Conservation (phyloP, 2,329 filamentous ascomycete genomes). For the Cylindrodendrum hubeiense region DNA sequence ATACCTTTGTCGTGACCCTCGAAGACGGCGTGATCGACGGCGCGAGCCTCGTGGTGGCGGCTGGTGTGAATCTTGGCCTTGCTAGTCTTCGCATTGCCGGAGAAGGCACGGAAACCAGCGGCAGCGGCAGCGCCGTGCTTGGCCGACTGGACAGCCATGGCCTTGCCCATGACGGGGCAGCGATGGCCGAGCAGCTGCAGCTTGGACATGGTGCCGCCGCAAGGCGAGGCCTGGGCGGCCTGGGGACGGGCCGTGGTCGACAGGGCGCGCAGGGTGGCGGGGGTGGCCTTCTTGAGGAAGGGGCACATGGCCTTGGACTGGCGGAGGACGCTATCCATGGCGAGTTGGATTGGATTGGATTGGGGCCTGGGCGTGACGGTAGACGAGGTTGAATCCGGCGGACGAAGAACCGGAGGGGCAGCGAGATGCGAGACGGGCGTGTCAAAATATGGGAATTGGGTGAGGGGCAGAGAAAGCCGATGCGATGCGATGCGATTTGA, state of each 20-base stretch:
- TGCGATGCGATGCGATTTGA: conserved; percentile 7
- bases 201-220: conserved; percentile 96
- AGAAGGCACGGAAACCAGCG: conserved; percentile 60
- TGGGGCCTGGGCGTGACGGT: neutral
- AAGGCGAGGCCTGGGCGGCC: conserved; percentile 67
- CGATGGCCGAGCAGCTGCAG: conserved; percentile 93
- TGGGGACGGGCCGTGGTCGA: conserved; percentile 78
- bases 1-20: conserved; percentile 63
- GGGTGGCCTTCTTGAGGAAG: conserved; percentile 94
- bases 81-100: conserved; percentile 63
- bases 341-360: conserved; percentile 13
- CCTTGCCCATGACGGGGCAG: conserved; percentile 99
- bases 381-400: neutral
- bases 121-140: conserved; percentile 63
- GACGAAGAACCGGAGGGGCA: neutral
- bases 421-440: neutral
- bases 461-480: neutral
- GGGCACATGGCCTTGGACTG: conserved; percentile 98
- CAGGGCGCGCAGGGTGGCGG: conserved; percentile 89
- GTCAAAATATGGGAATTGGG: neutral
- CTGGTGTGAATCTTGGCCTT: conserved; percentile 88
- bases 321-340: conserved; percentile 93
- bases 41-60: conserved; percentile 79
- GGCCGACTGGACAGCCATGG: conserved; percentile 86
- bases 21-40: conserved; percentile 73